A percentile compares a stretch with the other conserved stretches of the same genome.
Evolutionary conservation across 805 yeast genomes (phyloP).

Genomic region (Hermanozyma aechmeae): DNA sequence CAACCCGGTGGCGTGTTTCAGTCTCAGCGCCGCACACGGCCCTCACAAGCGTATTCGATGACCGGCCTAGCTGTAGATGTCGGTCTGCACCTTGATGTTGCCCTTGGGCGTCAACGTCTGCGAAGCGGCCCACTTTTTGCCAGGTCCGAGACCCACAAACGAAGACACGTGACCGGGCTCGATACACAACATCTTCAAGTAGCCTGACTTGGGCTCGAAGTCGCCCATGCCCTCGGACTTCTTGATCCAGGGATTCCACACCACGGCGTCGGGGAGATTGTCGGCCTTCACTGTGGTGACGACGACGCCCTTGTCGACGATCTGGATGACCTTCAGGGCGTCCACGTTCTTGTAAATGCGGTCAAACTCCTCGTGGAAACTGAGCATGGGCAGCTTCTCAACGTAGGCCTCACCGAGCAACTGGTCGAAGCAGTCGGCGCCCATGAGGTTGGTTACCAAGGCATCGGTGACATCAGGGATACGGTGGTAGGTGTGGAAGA

Average conservation of each 20-base stretch:
- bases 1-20: no score
- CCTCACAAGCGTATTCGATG: no score
- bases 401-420: constrained; percentile 50
- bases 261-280: constrained; percentile 65
- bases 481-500: constrained; percentile 83
- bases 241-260: constrained; percentile 96
- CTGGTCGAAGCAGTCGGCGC: constrained; percentile 69
- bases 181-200: constrained; percentile 80
- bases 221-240: constrained; percentile 81
- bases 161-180: constrained; percentile 88
- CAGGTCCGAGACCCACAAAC: constrained; percentile 56
- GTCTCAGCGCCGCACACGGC: no score
- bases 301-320: constrained; percentile 64
- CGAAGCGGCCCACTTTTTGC: constrained; percentile 64
- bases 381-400: constrained; percentile 68
- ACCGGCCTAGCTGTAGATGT: no score
- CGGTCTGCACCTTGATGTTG: constrained; percentile 51
- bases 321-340: constrained; percentile 47
- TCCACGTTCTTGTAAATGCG: constrained; percentile 66
- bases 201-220: constrained; percentile 81
- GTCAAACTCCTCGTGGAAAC: constrained; percentile 74
- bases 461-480: constrained; percentile 73
- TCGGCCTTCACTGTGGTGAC: constrained; percentile 56
- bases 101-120: constrained; percentile 55
- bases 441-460: constrained; percentile 69